A percentile compares a stretch with the other conserved stretches of the same genome.
These are phyloP conservation scores for Dunaliella sp. DNA, from an alignment of 139 green algal species.

Conservation along the genomic window DNA sequence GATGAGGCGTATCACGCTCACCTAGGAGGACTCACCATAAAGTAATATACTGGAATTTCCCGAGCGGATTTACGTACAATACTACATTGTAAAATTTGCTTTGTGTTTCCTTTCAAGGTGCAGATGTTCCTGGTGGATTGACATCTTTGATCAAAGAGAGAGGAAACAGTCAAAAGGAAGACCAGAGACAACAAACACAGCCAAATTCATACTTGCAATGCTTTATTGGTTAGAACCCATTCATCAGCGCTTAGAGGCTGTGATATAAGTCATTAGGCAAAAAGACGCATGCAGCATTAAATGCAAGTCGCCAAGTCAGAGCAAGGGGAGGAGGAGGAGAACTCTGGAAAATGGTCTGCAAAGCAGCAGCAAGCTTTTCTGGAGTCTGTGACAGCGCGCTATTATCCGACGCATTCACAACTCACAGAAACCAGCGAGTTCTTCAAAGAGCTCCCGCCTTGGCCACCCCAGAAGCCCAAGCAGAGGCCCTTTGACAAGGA, in stretches of 20 bases:
- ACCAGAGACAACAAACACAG: not conserved
- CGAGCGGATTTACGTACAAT: too few species aligned
- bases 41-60: too few species aligned
- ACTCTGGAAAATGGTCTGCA: too few species aligned
- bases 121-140: too few species aligned
- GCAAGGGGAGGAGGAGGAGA: not conserved
- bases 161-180: too few species aligned
- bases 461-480: not conserved
- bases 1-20: too few species aligned
- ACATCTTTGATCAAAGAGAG: too few species aligned
- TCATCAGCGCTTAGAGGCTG: not conserved
- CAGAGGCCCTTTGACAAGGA: too few species aligned
- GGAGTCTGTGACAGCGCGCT: not conserved
- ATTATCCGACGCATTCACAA: not conserved
- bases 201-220: not conserved
- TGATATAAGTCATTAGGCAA: not conserved
- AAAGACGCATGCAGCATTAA: not conserved
- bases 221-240: not conserved
- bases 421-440: not conserved
- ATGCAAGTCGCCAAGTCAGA: not conserved
- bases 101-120: too few species aligned
- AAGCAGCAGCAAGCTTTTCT: not conserved
- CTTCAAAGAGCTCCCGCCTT: not conserved
- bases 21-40: too few species aligned
- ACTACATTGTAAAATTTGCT: too few species aligned